Evolutionary conservation across 2,329 filamentous ascomycete species (phyloP).

Genomic region (Aureobasidium vineae): DNA sequence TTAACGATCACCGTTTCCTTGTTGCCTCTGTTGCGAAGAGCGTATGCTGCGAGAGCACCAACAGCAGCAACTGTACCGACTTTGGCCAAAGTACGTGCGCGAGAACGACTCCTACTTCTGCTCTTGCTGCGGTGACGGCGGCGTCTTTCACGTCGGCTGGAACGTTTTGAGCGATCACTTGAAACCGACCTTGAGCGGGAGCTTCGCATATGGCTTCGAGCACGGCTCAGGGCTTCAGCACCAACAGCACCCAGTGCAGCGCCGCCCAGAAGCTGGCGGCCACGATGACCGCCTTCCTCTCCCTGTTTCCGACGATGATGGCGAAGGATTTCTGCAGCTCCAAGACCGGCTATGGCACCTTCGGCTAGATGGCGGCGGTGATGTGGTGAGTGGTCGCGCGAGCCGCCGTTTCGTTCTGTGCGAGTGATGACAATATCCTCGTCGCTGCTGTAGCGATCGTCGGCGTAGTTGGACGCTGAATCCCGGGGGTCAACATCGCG

Average conservation of each 20-base stretch:
- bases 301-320: conserved; percentile 58
- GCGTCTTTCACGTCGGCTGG: conserved; percentile 38
- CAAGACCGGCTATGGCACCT: conserved; percentile 59
- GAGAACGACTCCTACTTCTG: conserved; percentile 37
- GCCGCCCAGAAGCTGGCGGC: conserved; percentile 57
- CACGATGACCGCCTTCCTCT: conserved; percentile 52
- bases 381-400: conserved; percentile 43
- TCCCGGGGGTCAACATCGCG: conserved; percentile 53
- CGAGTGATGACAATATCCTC: conserved; percentile 62
- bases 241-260: conserved; percentile 61
- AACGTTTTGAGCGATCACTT: conserved; percentile 41
- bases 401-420: conserved; percentile 48
- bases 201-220: conserved; percentile 44
- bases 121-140: conserved; percentile 33
- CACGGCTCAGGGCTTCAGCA: conserved; percentile 56
- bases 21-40: conserved; percentile 50
- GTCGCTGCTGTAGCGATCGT: conserved; percentile 87
- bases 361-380: conserved; percentile 60
- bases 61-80: conserved; percentile 61
- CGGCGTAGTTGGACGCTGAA: conserved; percentile 63
- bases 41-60: conserved; percentile 57
- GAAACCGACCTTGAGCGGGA: conserved; percentile 32
- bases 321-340: conserved; percentile 59
- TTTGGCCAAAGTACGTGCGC: conserved; percentile 55
- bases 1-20: conserved; percentile 48